phyloP scores from a whole-genome alignment of 2,329 filamentous ascomycete genomes.

The Curvularia verruculosa region DNA sequence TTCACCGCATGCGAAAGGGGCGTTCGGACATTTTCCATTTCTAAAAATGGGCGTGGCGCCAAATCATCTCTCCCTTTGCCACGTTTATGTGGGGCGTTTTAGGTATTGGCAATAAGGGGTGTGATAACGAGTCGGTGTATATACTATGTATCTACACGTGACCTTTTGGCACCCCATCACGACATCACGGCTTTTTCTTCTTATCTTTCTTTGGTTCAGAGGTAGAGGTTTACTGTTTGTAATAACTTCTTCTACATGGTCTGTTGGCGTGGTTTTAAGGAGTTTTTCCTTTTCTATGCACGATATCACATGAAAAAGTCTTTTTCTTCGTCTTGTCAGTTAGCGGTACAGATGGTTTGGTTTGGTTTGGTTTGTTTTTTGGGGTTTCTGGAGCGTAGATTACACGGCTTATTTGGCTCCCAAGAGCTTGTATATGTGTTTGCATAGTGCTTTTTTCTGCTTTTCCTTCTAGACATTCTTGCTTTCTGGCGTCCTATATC shows the following conservation, averaged over 20 bases:
- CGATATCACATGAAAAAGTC: background rate
- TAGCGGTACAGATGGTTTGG: background rate
- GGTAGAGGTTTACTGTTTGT: background rate
- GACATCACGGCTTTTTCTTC: background rate
- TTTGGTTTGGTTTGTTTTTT: too few species aligned
- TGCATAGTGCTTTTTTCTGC: background rate
- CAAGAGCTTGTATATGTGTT: background rate
- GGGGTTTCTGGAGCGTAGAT: background rate
- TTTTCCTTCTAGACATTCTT: background rate
- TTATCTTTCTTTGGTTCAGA: background rate
- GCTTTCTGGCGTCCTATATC: background rate
- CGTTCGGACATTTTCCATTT: background rate
- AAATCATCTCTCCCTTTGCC: background rate
- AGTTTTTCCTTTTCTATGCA: background rate
- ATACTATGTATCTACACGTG: background rate
- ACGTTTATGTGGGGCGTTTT: background rate
- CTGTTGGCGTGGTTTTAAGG: background rate
- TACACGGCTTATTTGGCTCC: background rate
- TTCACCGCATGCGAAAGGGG: background rate
- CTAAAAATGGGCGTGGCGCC: background rate
- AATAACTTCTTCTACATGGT: background rate
- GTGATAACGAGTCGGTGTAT: background rate
- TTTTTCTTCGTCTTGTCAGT: background rate
- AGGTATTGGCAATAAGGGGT: background rate
- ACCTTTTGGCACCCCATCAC: background rate